Evolutionary conservation across 768 basidiomycete genomes (phyloP), one percentile per base, ranked within the genome.

Genomic region (Tricholoma sp.): DNA sequence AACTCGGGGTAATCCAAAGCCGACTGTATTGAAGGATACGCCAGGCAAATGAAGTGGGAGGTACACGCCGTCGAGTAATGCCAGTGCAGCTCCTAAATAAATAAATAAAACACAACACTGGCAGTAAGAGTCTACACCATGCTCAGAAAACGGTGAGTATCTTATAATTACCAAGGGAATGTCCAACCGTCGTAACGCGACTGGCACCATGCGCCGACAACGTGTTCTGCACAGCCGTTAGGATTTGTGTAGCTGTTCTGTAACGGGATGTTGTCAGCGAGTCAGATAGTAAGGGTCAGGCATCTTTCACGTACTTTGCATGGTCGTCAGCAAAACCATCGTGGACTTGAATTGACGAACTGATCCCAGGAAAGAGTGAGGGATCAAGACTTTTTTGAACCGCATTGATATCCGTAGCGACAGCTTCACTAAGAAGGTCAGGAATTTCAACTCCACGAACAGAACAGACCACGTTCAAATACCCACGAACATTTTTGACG

Each of bases 51-150:
- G 78, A 24, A 82, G 67, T 6, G 78, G 77, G 18, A 87, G 74
- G 62, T 77, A 84, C 35, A 85, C 72, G 8, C 78, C 71, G 56
- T 85, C 83, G 12, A 86, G 71, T 16, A 85, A 71, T 3, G 83
- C 71, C 50, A 85, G 67, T 0, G 83, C 83, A 34, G 75, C 83
- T 50, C 83, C 81, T 72, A 34, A 58, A 9, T n/a, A n/a, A n/a
- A 70, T 64, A 10, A 3, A 41, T 41, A 37, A 37, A 1, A 37
- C 12, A 37, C 5, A n/a, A 12, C n/a, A n/a, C n/a, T n/a, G n/a
- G n/a, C n/a, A 39, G 37, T n/a, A 18, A 41, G 39, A 18, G n/a
- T 22, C 24, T 3, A n/a, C 18, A 41, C 1, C 12, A 41, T 18
- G 18, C 18, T 18, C 16, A 18, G 31, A 5, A 14, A 11, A 12